Evolutionary conservation across 2,329 filamentous ascomycete genomes (phyloP).

Genomic region (Calonectria henricotiae): DNA sequence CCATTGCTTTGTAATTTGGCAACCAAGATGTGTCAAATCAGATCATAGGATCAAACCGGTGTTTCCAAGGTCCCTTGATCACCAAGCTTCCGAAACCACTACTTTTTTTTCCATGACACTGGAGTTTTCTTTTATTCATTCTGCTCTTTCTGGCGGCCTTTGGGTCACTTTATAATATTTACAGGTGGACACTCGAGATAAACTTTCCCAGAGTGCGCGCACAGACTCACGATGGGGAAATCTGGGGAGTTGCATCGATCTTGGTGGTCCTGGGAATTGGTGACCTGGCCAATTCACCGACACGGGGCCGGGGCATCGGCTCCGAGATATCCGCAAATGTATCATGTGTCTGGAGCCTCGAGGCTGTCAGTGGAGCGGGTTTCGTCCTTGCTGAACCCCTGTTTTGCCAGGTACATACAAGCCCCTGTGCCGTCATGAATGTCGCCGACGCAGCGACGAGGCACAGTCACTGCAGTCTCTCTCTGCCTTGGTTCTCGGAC

Average conservation of each 20-base stretch:
- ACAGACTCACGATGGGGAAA: not conserved
- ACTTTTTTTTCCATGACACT: not conserved
- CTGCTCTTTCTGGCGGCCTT: not conserved
- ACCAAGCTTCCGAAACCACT: too few species aligned
- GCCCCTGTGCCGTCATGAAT: not conserved
- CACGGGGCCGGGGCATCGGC: slow-evolving; percentile 5
- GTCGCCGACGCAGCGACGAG: not conserved
- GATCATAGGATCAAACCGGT: not conserved
- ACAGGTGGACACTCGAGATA: not conserved
- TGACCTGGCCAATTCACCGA: not conserved
- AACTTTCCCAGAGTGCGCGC: not conserved
- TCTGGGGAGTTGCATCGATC: not conserved
- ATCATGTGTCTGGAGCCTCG: not conserved
- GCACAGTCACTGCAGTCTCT: not conserved
- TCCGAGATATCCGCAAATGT: not conserved
- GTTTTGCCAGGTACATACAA: not conserved
- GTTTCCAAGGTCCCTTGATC: too few species aligned
- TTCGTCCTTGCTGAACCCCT: not conserved
- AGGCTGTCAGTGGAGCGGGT: not conserved
- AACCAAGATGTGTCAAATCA: not conserved
- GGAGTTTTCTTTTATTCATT: not conserved
- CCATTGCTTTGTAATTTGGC: not conserved
- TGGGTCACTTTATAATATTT: not conserved
- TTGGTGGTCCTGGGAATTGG: not conserved
- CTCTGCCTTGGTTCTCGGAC: not conserved